Evolutionary conservation across 352 stramenopile species (phyloP).

Genomic region (Aphanomyces astaci): DNA sequence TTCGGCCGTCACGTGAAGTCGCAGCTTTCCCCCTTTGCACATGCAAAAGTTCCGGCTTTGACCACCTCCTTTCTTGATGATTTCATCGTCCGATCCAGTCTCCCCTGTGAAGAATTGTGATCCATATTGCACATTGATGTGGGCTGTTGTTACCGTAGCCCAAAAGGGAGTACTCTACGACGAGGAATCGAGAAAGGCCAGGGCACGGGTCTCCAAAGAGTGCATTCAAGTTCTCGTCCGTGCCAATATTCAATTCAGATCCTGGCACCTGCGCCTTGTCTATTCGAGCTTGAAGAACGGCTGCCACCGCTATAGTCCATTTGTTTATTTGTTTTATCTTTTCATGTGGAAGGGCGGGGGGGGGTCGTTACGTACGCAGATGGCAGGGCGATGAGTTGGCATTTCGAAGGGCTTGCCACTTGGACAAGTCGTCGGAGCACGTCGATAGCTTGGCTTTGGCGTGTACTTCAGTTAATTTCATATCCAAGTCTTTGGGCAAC

Average conservation of each 20-base stretch:
- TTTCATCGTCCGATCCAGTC: constrained; percentile 10
- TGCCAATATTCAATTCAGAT: background rate
- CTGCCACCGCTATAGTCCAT: background rate
- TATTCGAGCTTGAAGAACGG: background rate
- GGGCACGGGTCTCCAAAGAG: constrained; percentile 18
- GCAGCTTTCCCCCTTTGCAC: background rate
- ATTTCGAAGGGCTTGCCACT: background rate
- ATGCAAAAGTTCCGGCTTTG: constrained; percentile 13
- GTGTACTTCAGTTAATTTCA: constrained; percentile 5
- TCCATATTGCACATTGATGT: too few species aligned
- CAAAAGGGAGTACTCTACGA: constrained; percentile 6
- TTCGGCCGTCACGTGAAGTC: constrained; percentile 2
- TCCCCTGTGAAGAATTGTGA: too few species aligned
- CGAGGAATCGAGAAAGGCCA: constrained; percentile 1
- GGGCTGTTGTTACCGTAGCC: constrained; percentile 12
- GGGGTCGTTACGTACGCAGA: background rate
- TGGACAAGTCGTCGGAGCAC: background rate
- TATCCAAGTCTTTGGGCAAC: constrained; percentile 4
- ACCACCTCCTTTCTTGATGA: constrained; percentile 13
- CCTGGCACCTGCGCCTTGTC: background rate
- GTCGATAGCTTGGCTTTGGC: constrained; percentile 6
- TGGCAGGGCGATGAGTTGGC: background rate
- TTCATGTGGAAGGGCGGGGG: too few species aligned
- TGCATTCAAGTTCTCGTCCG: constrained; percentile 1
- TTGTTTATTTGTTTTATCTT: too few species aligned